Conservation (phyloP, 2,329 filamentous ascomycete species). For the Apiospora kogelbergensis region DNA sequence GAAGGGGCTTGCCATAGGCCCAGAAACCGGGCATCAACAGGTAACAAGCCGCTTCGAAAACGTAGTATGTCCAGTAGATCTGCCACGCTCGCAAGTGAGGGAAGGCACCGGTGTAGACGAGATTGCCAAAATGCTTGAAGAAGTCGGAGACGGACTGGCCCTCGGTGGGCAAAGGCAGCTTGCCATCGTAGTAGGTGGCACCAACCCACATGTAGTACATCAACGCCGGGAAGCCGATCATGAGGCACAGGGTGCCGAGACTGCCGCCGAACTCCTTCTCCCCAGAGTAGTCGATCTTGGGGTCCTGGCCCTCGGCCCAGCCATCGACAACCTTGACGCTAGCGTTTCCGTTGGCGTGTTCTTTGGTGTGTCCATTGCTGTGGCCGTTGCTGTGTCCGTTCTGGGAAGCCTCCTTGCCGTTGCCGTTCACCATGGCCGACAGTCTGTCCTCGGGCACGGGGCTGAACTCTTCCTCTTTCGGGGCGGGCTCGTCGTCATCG, state of each 20-base stretch:
- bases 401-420: slow-evolving; percentile 8
- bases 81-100: slow-evolving; percentile 80
- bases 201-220: slow-evolving; percentile 99
- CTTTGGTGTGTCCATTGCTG: slow-evolving; percentile 9
- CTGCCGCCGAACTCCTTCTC: slow-evolving; percentile 86
- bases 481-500: slow-evolving; percentile 31
- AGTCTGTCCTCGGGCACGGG: slow-evolving; percentile 27
- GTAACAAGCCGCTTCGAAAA: slow-evolving; percentile 83
- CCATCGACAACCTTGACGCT: slow-evolving; percentile 48
- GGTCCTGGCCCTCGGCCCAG: slow-evolving; percentile 59
- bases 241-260: slow-evolving; percentile 76
- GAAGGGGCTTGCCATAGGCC: slow-evolving; percentile 83
- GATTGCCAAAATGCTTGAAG: slow-evolving; percentile 63
- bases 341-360: slow-evolving; percentile 25
- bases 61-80: slow-evolving; percentile 93
- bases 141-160: slow-evolving; percentile 73
- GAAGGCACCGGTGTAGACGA: slow-evolving; percentile 83
- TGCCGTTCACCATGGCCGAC: slow-evolving; percentile 21
- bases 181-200: slow-evolving; percentile 86
- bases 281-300: slow-evolving; percentile 62
- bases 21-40: slow-evolving; percentile 84
- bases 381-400: slow-evolving; percentile 22
- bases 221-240: slow-evolving; percentile 87
- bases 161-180: slow-evolving; percentile 66
- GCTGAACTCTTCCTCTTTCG: slow-evolving; percentile 24